phyloP scores from a whole-genome alignment of 768 basidiomycete genomes.

The Pleurotus citrinopileatus region DNA sequence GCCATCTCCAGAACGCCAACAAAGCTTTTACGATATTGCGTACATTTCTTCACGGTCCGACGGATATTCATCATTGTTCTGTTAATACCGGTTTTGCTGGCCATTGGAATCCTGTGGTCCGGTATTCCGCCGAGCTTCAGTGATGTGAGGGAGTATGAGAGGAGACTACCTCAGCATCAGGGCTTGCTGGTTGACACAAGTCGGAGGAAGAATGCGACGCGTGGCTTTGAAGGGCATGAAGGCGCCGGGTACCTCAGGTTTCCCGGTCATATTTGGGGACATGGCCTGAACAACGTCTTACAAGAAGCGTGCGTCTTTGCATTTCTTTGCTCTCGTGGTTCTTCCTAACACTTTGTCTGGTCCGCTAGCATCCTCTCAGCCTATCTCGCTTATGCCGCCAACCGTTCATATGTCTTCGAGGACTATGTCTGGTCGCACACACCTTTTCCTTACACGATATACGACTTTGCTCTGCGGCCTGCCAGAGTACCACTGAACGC shows the following conservation, averaged over 20 bases:
- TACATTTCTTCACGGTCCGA: conserved; percentile 23
- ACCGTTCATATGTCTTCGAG: conserved; percentile 59
- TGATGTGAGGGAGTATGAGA: conserved; percentile 32
- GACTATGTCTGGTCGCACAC: conserved; percentile 60
- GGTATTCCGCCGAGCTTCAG: conserved; percentile 38
- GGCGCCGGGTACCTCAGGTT: conserved; percentile 41
- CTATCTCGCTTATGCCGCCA: conserved; percentile 46
- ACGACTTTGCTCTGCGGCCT: conserved; percentile 51
- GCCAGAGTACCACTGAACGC: conserved; percentile 55
- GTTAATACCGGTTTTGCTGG: conserved; percentile 19
- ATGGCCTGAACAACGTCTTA: conserved; percentile 59
- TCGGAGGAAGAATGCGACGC: conserved; percentile 6
- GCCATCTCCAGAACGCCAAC: neutral
- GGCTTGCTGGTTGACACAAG: conserved; percentile 12
- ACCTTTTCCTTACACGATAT: conserved; percentile 51
- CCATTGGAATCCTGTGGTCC: conserved; percentile 27
- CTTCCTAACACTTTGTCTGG: neutral
- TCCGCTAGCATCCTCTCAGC: conserved; percentile 43
- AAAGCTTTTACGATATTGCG: conserved; percentile 6
- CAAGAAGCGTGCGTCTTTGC: conserved; percentile 57
- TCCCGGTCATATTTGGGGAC: conserved; percentile 56
- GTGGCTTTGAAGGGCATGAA: no score
- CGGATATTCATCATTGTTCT: conserved; percentile 23
- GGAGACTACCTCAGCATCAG: conserved; percentile 36
- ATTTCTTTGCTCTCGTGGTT: no score